These are phyloP conservation scores for Geotrichum candidum DNA, from an alignment of 1,139 yeast genomes.

Conservation along the genomic window DNA sequence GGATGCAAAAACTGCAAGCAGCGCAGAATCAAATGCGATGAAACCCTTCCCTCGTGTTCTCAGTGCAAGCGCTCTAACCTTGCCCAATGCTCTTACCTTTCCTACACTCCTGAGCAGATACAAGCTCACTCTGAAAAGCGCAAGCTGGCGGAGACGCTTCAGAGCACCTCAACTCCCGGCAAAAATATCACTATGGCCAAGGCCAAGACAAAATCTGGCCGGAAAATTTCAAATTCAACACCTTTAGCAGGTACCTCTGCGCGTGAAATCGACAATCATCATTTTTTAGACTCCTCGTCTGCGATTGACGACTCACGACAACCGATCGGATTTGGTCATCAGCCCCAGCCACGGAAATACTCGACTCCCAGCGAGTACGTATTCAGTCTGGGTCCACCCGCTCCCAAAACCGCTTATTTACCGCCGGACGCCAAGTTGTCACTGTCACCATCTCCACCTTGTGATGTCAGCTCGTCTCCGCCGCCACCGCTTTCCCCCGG, in stretches of 20 bases:
- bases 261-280: background rate
- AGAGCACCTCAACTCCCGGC: background rate
- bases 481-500: background rate
- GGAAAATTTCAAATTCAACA: background rate
- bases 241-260: background rate
- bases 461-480: background rate
- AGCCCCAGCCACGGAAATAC: background rate
- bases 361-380: constrained; percentile 5
- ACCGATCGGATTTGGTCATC: background rate
- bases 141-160: constrained; percentile 1
- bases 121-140: constrained; percentile 13
- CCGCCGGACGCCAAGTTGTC: constrained; percentile 3
- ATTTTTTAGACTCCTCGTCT: constrained; percentile 8
- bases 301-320: constrained; percentile 15
- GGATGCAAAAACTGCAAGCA: constrained; percentile 65
- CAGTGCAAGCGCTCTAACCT: constrained; percentile 54
- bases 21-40: constrained; percentile 64
- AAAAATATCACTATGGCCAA: background rate
- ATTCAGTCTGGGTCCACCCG: background rate
- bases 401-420: background rate
- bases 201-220: background rate
- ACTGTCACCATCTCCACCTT: background rate
- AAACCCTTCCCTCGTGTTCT: constrained; percentile 53
- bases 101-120: constrained; percentile 27
- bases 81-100: constrained; percentile 29